Evolutionary conservation across 768 basidiomycete species (phyloP).

Genomic region (Amanita inopinata): DNA sequence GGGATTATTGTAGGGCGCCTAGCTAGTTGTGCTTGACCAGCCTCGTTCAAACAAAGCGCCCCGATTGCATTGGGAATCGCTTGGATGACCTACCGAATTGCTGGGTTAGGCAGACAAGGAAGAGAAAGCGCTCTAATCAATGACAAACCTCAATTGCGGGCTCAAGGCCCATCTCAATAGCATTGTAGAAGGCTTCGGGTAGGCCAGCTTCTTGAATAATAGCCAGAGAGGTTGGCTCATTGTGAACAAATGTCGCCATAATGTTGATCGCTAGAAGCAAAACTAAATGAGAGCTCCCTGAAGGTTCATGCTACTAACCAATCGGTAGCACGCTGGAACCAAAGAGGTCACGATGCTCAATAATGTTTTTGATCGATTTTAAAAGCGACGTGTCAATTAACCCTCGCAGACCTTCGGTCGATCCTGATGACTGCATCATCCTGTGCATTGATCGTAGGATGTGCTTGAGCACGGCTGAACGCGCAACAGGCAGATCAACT

Average conservation of each 20-base stretch:
- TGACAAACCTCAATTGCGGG: slow-evolving; percentile 71
- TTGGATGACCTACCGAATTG: slow-evolving; percentile 76
- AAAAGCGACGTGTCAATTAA: slow-evolving; percentile 86
- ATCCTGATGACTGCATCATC: slow-evolving; percentile 95
- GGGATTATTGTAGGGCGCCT: slow-evolving; percentile 76
- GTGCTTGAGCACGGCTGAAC: slow-evolving; percentile 80
- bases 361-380: slow-evolving; percentile 79
- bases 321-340: slow-evolving; percentile 81
- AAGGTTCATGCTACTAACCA: slow-evolving; percentile 51
- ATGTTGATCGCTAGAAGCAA: slow-evolving; percentile 72
- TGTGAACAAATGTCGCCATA: slow-evolving; percentile 96
- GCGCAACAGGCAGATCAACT: slow-evolving; percentile 64
- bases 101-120: slow-evolving; percentile 7
- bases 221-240: slow-evolving; percentile 89
- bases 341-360: slow-evolving; percentile 73
- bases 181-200: slow-evolving; percentile 81
- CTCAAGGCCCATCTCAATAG: slow-evolving; percentile 78
- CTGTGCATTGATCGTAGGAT: slow-evolving; percentile 88
- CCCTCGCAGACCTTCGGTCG: slow-evolving; percentile 88
- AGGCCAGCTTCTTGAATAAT: slow-evolving; percentile 90
- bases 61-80: slow-evolving; percentile 93
- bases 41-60: slow-evolving; percentile 89
- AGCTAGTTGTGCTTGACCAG: slow-evolving; percentile 73
- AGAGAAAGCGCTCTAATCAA: background rate
- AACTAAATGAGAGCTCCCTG: background rate